Percentiles rank a stretch among this genome's conserved stretches.
These are phyloP conservation scores for Lizonia empirigonia DNA, from an alignment of 2,329 filamentous ascomycete species.

Conservation along the genomic window DNA sequence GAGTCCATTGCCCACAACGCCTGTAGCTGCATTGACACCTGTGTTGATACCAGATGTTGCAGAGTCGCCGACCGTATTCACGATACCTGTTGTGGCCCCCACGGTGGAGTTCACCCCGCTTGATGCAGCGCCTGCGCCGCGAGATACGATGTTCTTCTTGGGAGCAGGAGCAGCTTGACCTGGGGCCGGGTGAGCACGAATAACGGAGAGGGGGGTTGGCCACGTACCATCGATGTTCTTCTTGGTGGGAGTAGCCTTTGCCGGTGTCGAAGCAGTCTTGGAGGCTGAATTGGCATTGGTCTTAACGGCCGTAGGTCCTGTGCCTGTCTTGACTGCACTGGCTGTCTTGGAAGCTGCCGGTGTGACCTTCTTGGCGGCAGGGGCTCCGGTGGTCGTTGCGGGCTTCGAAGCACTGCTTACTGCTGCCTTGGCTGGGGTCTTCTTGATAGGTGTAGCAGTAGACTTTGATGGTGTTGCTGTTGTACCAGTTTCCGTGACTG, in stretches of 20 bases:
- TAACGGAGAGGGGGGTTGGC: conserved; percentile 34
- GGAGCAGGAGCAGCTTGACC: conserved; percentile 22
- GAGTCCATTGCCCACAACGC: conserved; percentile 46
- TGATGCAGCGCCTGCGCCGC: conserved; percentile 42
- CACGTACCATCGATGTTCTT: conserved; percentile 34
- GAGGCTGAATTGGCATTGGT: conserved; percentile 10
- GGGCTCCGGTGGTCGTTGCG: conserved; percentile 4
- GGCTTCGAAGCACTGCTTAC: conserved; percentile 25
- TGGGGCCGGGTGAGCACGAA: conserved; percentile 36
- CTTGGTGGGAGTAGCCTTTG: conserved; percentile 28
- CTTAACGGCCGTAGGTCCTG: conserved; percentile 21
- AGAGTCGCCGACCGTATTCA: conserved; percentile 47
- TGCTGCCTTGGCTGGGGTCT: conserved; percentile 27
- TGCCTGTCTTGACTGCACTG: conserved; percentile 9
- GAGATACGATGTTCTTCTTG: conserved; percentile 45
- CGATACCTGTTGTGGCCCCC: conserved; percentile 40
- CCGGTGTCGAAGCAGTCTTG: conserved; percentile 11
- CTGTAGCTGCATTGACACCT: conserved; percentile 47
- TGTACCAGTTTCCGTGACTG: conserved; percentile 11
- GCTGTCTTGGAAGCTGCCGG: conserved; percentile 20
- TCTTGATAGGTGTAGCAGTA: conserved; percentile 28
- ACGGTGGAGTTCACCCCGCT: conserved; percentile 47
- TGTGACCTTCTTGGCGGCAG: conserved; percentile 14
- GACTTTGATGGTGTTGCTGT: conserved; percentile 29
- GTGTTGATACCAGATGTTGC: conserved; percentile 46